Base-by-base conservation (phyloP, 306 rosid species). In the Benincasa hispida region DNA sequence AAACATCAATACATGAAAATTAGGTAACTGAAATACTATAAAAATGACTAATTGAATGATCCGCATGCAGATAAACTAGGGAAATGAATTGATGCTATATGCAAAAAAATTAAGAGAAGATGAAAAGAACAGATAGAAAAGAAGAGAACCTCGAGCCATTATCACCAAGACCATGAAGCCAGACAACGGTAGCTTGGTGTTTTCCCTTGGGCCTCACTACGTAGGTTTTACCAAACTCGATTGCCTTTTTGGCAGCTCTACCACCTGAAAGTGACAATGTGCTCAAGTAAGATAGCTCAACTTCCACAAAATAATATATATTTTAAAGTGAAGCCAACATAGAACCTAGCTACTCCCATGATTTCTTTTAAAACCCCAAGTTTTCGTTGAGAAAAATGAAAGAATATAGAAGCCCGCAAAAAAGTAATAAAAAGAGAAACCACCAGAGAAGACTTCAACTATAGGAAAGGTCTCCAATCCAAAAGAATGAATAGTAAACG, bases 91-190 rank as follows among this genome's bases (percentile, higher is more conserved):
- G 25, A 13, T 42, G 28, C 30, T 24, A 1, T 24, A 25, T 1
- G 3, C 2, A n/a, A 41, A n/a, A 82, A 76, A 79, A 54, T 77
- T 72, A 82, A 41, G 5, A 42, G 15, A 55, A 72, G 14, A 63
- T 34, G 51, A 39, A 66, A 66, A 63, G 27, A 35, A 34, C 17
- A 35, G 48, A 65, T 8, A 35, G 8, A 65, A 37, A 66, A 37
- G 30, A 57, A 50, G 2, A 50, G 55, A 85, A 94, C 99, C 99
- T 94, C 77, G 99, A 84, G 82, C 99, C 99, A 84, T 94, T 92
- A 80, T 94, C 99, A 27, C 99, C 99, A n/a, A 94, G 98, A 75
- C 99, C 99, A 78, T 92, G 99, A 42, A 94, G 88, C 99, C 99
- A 94, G 80, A 94, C 96, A 69, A 94, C 83, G 18, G 99, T 94